Conservation (phyloP, 1,284 basidiomycete genomes). For the Malassezia slooffiae region DNA sequence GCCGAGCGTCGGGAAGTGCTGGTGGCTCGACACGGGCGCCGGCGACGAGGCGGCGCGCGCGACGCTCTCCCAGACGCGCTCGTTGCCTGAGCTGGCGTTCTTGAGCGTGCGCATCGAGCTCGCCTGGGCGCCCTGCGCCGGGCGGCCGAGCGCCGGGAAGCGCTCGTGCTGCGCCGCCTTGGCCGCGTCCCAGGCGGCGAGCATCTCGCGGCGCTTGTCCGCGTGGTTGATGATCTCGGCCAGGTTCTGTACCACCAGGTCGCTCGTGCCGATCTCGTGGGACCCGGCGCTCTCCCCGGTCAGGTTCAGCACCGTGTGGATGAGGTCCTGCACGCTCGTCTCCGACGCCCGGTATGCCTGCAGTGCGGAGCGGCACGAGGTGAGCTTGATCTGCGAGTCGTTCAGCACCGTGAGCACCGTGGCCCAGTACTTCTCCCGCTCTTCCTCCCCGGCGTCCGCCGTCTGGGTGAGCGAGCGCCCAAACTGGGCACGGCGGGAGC, state of each 20-base stretch:
- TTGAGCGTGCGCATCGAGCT: conserved; percentile 61
- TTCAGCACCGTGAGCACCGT: conserved; percentile 60
- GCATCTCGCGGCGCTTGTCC: conserved; percentile 67
- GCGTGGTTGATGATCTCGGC: conserved; percentile 52
- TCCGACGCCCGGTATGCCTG: conserved; percentile 70
- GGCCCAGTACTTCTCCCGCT: conserved; percentile 52
- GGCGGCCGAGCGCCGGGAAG: conserved; percentile 28
- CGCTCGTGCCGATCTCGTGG: conserved; percentile 7
- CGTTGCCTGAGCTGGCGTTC: conserved; percentile 56
- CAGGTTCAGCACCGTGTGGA: conserved; percentile 75
- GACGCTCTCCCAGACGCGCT: conserved; percentile 72
- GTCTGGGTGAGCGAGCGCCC: conserved; percentile 9
- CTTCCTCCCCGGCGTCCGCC: background rate
- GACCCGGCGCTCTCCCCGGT: conserved; percentile 52
- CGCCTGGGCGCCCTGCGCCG: conserved; percentile 17
- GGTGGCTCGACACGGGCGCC: conserved; percentile 14
- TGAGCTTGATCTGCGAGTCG: conserved; percentile 58
- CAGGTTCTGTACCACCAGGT: conserved; percentile 62
- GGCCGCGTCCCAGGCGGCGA: conserved; percentile 61
- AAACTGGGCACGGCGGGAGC: conserved; percentile 11
- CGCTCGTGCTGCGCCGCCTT: conserved; percentile 52
- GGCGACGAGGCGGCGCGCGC: conserved; percentile 55
- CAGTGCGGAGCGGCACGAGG: conserved; percentile 68
- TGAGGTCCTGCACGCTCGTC: conserved; percentile 67
- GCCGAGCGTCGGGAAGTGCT: conserved; percentile 31